Percentiles rank a stretch among this genome's conserved stretches.
Conservation (phyloP, 805 yeast species). For the Scheffersomyces ergatensis region DNA sequence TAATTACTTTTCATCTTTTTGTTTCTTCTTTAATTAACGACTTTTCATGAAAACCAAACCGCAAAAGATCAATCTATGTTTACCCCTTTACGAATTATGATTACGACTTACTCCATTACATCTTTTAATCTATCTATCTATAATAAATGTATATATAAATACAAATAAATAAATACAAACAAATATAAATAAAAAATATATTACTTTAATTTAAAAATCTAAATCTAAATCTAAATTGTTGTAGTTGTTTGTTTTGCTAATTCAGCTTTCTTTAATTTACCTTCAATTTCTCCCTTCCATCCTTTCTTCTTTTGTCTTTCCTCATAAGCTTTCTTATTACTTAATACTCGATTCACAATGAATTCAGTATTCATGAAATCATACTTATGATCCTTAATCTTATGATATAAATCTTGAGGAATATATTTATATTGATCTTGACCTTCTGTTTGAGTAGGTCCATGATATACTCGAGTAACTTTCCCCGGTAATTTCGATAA, state of each 20-base stretch:
- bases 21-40: no score
- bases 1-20: not conserved
- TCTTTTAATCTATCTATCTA: constrained; percentile 1
- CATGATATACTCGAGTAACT: constrained; percentile 49
- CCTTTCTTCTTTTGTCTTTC: constrained; percentile 88
- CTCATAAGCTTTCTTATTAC: constrained; percentile 67
- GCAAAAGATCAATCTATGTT: no score
- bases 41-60: no score
- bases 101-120: not conserved
- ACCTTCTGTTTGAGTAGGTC: constrained; percentile 42
- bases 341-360: constrained; percentile 72
- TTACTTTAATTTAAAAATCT: no score
- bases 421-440: constrained; percentile 28
- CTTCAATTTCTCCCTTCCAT: constrained; percentile 59
- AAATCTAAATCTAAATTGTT: no score
- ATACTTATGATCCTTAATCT: constrained; percentile 55
- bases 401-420: constrained; percentile 32
- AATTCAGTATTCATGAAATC: constrained; percentile 64
- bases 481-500: constrained; percentile 37
- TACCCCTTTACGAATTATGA: no score
- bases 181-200: no score
- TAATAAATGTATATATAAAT: no score
- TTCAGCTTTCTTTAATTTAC: constrained; percentile 22
- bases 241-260: no score
- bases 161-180: no score